Evolutionary conservation across 768 basidiomycete genomes (phyloP), one percentile per base, ranked within the genome.

Genomic region (Hericium erinaceus): DNA sequence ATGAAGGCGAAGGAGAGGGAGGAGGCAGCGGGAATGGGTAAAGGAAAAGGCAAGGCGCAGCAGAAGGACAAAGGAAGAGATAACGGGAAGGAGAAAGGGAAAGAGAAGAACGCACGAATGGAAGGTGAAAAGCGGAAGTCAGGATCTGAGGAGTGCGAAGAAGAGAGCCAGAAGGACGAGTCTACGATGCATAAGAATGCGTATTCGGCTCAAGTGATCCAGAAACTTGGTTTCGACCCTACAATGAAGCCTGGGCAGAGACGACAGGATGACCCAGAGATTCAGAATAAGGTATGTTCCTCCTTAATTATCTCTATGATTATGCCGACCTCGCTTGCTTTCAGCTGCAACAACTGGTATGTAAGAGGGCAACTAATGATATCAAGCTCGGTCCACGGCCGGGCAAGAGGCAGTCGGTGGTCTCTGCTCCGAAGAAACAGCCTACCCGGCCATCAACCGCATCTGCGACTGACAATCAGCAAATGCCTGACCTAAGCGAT

Each of bases 211-310:
- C 74, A 74, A 52, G 68, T 87, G 22, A 81, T 93, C 65, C 84
- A 84, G 65, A 74, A 79, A 4, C 74, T 93, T 3, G 91, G 91
- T 2, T 93, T 92, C 58, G 88, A 93, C 69, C 91, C 91, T 24
- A 80, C 82, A 2, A 65, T 75, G 8, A 84, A 82, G 64, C 68
- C 73, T 46, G 81, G 82, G 1, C 76, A 74, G 41, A 70, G 72
- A 41, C 74, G 73, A 57, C 62, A 61, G 55, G 65, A 52, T 22
- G 72, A 73, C 50, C 64, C 69, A 9, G 73, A 70, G 11, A 68
- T 78, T 20, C 77, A 80, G 67, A 77, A 78, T 58, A 87, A 90
- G 80, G 89, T 87, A 44, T 26, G 73, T 56, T 22, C 16, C 41
- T 37, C 46, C 24, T 33, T 8, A 10, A 33, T 44, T 53, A 28